Base-by-base conservation (phyloP, 805 yeast genomes). In the Kluyveromyces siamensis region DNA sequence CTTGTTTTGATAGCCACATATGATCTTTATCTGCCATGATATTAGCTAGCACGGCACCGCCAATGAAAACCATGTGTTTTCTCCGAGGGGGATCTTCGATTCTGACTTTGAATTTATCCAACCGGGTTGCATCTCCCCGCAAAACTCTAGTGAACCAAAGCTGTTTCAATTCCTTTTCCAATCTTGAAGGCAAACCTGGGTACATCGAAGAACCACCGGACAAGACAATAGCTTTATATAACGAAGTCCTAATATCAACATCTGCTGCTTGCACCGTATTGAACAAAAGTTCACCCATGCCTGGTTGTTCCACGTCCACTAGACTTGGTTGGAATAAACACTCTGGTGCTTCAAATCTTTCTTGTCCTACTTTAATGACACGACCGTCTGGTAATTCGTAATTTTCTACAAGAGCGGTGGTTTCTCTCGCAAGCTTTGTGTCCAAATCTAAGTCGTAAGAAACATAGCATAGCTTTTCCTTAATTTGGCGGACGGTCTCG, bases 131-230 rank as follows among this genome's bases (percentile, higher is more conserved):
- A 69, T 93, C 96, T 46, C 89, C 89, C 55, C 84, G 80, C 52
- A 93, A 78, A 17, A 93, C 96, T 62, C 81, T 80, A 2, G 95
- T 83, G 56, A 86, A 82, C 98, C 98, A 93, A 58, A 87, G 80
- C 68, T 93, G 99, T 71, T 93, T 93, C 68, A 93, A 76, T 68
- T 93, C 99, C 67, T 87, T 91, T 68, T 93, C 98, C 57, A 93
- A 73, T 61, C 99, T 78, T 11, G 96, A 85, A 17, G 99, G 99
- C 57, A 93, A 77, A 30, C 99, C 99, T 1, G 99, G 98, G 65
- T 93, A 93, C 99, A 93, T 93, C 46, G 96, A 85, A 1, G 98
- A 90, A 50, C 99, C 99, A 65, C 99, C 99, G 6, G 96, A 87
- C 41, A 93, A 76, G 27, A 93, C 98, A 65, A 93, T 86, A 2